Conservation (phyloP, 2,329 filamentous ascomycete genomes). For the Aspergillus pseudotamarii region DNA sequence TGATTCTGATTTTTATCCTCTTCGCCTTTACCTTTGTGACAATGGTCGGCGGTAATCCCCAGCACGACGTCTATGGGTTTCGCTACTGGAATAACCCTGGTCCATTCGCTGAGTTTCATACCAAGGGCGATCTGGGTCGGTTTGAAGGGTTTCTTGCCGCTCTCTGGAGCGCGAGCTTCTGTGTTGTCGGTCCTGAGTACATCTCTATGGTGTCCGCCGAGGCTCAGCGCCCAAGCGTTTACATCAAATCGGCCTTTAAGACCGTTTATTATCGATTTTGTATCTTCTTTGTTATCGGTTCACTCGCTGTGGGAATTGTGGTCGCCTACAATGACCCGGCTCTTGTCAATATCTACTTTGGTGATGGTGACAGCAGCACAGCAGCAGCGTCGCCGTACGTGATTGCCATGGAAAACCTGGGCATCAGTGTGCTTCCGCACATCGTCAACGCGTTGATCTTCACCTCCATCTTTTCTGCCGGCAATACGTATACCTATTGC, state of each 20-base stretch:
- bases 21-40: slow-evolving; percentile 75
- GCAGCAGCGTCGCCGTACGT: slow-evolving; percentile 65
- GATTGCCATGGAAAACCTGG: slow-evolving; percentile 62
- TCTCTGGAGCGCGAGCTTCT: slow-evolving; percentile 68
- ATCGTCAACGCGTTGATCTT: slow-evolving; percentile 60
- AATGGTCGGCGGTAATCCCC: slow-evolving; percentile 78
- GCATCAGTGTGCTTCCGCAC: slow-evolving; percentile 57
- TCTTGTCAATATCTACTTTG: slow-evolving; percentile 12
- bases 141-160: slow-evolving; percentile 63
- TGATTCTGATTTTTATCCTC: slow-evolving; percentile 68
- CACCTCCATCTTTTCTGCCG: slow-evolving; percentile 59
- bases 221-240: slow-evolving; percentile 66
- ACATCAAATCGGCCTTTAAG: slow-evolving; percentile 75
- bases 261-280: slow-evolving; percentile 75
- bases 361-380: slow-evolving; percentile 33
- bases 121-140: slow-evolving; percentile 63
- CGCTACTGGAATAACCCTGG: slow-evolving; percentile 65
- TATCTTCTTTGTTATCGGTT: slow-evolving; percentile 72
- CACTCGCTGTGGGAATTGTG: slow-evolving; percentile 69
- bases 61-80: slow-evolving; percentile 70
- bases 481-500: slow-evolving; percentile 59
- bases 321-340: slow-evolving; percentile 66
- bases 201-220: slow-evolving; percentile 65
- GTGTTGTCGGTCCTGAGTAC: slow-evolving; percentile 66
- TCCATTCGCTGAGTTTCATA: slow-evolving; percentile 67